Base-by-base conservation (phyloP, 345 rosid genomes). In the Corchorus capsularis region DNA sequence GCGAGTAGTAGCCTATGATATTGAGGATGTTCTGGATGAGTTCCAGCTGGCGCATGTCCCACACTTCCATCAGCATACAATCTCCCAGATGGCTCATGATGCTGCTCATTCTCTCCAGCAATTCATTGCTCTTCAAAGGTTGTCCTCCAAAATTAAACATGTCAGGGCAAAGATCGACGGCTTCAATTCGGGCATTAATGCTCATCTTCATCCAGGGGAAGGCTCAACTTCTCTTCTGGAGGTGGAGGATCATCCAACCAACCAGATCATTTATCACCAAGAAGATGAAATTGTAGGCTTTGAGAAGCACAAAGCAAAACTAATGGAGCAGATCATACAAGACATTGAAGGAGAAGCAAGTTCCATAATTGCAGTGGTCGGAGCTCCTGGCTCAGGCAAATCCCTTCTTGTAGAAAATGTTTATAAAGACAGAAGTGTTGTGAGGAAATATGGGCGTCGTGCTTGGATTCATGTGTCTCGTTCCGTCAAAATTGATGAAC, bases 11-110 rank as follows among this genome's bases (percentile, higher is more conserved):
- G 75, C 75, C 35, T 56, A 59, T 57, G 66, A 72, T 16, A 72
- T 72, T 12, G 75, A 72, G 35, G 75, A 72, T 46, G 75, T 60
- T 17, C 66, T 56, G 14, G 75, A 72, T 1, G 65, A 59, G 32
- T 56, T 59, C 55, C 52, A 9, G 54, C 52, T 14, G 57, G 43
- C 4, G 5, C n/a, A 56, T 3, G 16, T 53, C 19, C 56, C 56
- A 16, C 17, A 50, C 16, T 50, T 15, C 5, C 1, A 15, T 50
- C 17, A 17, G 56, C 19, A 16, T 5, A 53, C 19, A 52, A 4
- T 14, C 55, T 6, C 8, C 4, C 8, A 16, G 56, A 53, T 16
- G 56, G 56, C 8, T 53, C 56, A 53, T 53, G 8, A 53, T 53
- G 19, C 16, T 12, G 16, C 53, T 1, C 53, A 49, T 49, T 49